Percentiles rank a stretch among this genome's conserved stretches.
phyloP scores from a whole-genome alignment of 2,329 filamentous ascomycete genomes.

The Penicillium janthinellum region DNA sequence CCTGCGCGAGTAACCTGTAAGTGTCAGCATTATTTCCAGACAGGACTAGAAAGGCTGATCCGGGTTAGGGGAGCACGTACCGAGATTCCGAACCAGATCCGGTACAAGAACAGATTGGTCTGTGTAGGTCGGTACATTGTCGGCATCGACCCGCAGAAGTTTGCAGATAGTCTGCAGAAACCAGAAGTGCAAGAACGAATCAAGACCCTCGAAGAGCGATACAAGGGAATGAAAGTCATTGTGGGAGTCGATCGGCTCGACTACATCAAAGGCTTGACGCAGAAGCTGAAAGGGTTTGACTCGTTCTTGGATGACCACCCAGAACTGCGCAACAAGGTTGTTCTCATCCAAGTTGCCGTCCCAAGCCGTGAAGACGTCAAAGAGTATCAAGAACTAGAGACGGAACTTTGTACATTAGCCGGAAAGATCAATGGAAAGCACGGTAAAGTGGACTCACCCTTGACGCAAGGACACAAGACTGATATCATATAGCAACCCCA shows the following conservation, averaged over 20 bases:
- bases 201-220: constrained; percentile 74
- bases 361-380: constrained; percentile 84
- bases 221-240: constrained; percentile 86
- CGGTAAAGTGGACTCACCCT: constrained; percentile 47
- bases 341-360: constrained; percentile 90
- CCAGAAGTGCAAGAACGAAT: constrained; percentile 80
- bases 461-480: background rate
- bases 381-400: constrained; percentile 90
- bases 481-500: constrained; percentile 64
- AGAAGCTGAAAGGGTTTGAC: constrained; percentile 90
- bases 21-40: constrained; percentile 26
- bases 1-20: constrained; percentile 79
- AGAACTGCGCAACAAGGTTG: constrained; percentile 90
- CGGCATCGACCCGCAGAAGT: constrained; percentile 93
- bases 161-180: constrained; percentile 76
- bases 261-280: constrained; percentile 95
- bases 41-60: background rate
- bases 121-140: constrained; percentile 91
- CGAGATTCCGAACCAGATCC: constrained; percentile 76
- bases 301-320: constrained; percentile 90
- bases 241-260: constrained; percentile 91
- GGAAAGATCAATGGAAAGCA: constrained; percentile 94
- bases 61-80: constrained; percentile 51
- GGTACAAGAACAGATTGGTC: constrained; percentile 79
- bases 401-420: constrained; percentile 87